Conservation (phyloP, 306 rosid genomes). For the Casuarina cunninghamiana region DNA sequence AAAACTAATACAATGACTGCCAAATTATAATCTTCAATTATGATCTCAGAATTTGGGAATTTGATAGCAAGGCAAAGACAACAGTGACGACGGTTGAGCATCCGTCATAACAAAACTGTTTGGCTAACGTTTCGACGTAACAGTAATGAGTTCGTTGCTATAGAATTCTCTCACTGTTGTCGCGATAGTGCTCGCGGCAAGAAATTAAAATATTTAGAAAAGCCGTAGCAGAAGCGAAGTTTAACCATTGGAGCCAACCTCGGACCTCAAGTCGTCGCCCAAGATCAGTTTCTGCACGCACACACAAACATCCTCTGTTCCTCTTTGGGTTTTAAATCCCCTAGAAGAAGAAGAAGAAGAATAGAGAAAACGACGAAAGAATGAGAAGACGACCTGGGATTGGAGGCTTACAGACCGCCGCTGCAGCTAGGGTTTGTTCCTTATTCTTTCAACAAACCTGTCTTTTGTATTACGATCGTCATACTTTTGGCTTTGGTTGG, state of each 20-base stretch:
- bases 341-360: not conserved
- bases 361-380: not conserved
- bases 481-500: not conserved
- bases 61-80: no score
- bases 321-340: not conserved
- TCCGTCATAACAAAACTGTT: no score
- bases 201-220: not conserved
- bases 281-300: not conserved
- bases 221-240: not conserved
- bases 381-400: slow-evolving; percentile 97
- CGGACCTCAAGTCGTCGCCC: not conserved
- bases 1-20: no score
- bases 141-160: no score
- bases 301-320: not conserved
- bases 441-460: not conserved
- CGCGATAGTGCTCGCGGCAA: not conserved
- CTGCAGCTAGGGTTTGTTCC: slow-evolving; percentile 67
- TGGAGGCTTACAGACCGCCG: slow-evolving; percentile 85
- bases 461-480: not conserved
- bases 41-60: no score
- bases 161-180: not conserved
- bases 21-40: no score
- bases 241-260: not conserved
- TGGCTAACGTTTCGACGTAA: no score
- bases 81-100: no score